Conservation (phyloP, 2,329 filamentous ascomycete genomes). For the Penicillium olsonii region DNA sequence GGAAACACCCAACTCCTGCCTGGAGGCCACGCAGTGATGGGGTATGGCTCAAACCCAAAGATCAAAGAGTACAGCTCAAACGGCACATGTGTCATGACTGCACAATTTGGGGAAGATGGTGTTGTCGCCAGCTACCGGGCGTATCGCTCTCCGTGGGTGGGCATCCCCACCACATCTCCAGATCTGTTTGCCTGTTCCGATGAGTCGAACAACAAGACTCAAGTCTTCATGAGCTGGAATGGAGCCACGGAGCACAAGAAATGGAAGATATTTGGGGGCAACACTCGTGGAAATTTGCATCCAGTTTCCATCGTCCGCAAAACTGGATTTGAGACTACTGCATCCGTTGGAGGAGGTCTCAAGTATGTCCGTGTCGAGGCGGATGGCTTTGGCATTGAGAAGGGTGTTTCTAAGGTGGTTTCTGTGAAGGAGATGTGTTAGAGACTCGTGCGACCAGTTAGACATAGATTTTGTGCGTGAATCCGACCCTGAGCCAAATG, state of each 20-base stretch:
- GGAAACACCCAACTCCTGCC: conserved; percentile 14
- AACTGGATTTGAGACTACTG: neutral
- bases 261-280: conserved; percentile 17
- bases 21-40: conserved; percentile 14
- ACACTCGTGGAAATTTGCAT: neutral
- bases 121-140: conserved; percentile 32
- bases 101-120: conserved; percentile 30
- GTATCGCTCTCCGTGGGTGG: conserved; percentile 25
- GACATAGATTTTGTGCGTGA: too few species aligned
- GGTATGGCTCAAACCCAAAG: conserved; percentile 14
- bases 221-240: conserved; percentile 43
- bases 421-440: neutral
- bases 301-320: neutral
- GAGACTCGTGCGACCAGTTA: too few species aligned
- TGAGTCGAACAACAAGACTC: conserved; percentile 8
- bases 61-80: conserved; percentile 33
- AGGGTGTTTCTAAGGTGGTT: neutral
- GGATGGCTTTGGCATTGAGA: neutral
- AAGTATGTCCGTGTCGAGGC: neutral
- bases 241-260: conserved; percentile 36
- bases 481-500: too few species aligned
- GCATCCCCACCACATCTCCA: conserved; percentile 19
- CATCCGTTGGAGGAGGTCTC: neutral
- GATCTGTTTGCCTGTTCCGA: conserved; percentile 18
- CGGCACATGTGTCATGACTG: conserved; percentile 32